These are phyloP conservation scores for Neurospora intermedia DNA, from an alignment of 495 filamentous ascomycete species.

Conservation along the genomic window DNA sequence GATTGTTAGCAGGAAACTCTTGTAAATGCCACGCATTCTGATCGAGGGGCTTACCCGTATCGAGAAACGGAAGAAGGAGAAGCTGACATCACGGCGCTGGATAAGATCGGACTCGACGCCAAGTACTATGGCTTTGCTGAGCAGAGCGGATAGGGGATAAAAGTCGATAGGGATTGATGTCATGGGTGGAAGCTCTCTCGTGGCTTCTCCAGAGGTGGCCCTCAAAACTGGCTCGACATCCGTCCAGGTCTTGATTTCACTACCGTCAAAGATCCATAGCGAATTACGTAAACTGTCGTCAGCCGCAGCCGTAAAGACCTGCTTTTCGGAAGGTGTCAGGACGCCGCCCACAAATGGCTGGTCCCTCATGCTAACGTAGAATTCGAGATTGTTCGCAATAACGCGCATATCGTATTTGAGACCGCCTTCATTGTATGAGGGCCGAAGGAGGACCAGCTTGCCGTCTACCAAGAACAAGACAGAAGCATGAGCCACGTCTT, in stretches of 20 bases:
- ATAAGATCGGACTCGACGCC: conserved; percentile 87
- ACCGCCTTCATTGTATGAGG: conserved; percentile 62
- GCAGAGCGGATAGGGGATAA: conserved; percentile 79
- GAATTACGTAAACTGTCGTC: conserved; percentile 64
- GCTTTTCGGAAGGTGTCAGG: neutral
- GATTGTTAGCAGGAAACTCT: conserved; percentile 1
- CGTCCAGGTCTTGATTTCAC: conserved; percentile 71
- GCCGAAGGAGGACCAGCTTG: conserved; percentile 86
- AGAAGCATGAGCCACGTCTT: conserved; percentile 89
- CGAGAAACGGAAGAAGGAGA: conserved; percentile 74
- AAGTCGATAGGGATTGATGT: conserved; percentile 71
- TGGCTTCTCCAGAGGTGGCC: conserved; percentile 47
- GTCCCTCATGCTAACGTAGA: conserved; percentile 85
- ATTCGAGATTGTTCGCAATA: conserved; percentile 90
- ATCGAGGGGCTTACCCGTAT: conserved; percentile 50
- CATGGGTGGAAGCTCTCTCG: conserved; percentile 49
- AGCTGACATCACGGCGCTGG: conserved; percentile 79
- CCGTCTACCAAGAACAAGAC: conserved; percentile 93
- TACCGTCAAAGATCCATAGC: conserved; percentile 88
- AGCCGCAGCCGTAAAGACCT: conserved; percentile 12
- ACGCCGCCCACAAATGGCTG: conserved; percentile 41
- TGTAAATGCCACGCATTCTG: neutral
- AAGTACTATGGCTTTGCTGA: conserved; percentile 77
- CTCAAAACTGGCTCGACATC: conserved; percentile 81
- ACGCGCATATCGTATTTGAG: conserved; percentile 98